Evolutionary conservation across 306 rosid species (phyloP).

Genomic region (Hylodesmum podocarpum): DNA sequence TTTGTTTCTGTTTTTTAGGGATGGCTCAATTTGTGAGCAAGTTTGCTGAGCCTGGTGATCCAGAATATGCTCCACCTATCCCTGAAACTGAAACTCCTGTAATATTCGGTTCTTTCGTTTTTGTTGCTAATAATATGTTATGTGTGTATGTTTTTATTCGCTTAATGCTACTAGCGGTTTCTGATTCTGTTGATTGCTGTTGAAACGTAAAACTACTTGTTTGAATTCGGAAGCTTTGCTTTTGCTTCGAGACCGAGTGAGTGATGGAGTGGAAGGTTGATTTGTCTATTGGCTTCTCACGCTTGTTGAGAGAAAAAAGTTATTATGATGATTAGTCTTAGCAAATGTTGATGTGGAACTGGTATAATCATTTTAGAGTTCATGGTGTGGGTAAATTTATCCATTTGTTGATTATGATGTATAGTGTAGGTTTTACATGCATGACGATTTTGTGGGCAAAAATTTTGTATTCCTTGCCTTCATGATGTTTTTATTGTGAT

Average conservation of each 20-base stretch:
- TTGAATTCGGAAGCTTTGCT: background rate
- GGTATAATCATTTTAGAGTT: background rate
- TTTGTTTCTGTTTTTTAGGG: constrained; percentile 44
- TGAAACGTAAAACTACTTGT: background rate
- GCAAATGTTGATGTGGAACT: background rate
- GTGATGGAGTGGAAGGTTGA: background rate
- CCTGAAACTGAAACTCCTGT: constrained; percentile 83
- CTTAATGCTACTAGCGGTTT: background rate
- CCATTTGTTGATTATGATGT: background rate
- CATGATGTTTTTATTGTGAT: background rate
- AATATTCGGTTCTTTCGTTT: constrained; percentile 19
- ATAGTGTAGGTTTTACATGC: background rate
- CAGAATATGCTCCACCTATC: constrained; percentile 78
- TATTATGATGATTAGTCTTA: background rate
- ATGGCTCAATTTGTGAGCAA: constrained; percentile 83
- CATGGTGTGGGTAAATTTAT: background rate
- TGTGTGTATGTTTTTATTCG: background rate
- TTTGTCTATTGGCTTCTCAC: background rate
- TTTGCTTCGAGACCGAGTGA: background rate
- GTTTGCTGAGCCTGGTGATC: constrained; percentile 83
- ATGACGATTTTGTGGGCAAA: background rate
- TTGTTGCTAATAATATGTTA: background rate
- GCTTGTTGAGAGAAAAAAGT: background rate
- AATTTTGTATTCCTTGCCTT: background rate
- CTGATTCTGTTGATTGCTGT: background rate